phyloP scores from a whole-genome alignment of 106 monocot species.

The Dendrobium catenatum region DNA sequence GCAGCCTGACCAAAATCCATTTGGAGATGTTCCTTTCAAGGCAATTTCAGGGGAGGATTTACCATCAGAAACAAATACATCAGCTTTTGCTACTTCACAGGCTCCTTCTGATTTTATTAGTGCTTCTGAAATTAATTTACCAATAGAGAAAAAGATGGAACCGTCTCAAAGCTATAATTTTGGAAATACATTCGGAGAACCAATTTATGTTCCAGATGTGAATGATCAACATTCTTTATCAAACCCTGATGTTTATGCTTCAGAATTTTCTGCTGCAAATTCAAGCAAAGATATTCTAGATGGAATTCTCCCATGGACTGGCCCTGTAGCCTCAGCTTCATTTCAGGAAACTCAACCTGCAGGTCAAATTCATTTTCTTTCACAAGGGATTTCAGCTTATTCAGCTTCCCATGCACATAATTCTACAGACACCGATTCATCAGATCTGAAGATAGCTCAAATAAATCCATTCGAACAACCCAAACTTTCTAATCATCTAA shows the following conservation, averaged over 20 bases:
- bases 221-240: no score
- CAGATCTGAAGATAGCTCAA: neutral
- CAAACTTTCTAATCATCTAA: neutral
- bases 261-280: slow-evolving; percentile 8
- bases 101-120: neutral
- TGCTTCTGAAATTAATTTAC: slow-evolving; percentile 2
- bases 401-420: neutral
- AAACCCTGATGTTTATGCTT: slow-evolving; percentile 7
- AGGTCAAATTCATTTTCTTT: neutral
- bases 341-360: neutral
- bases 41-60: slow-evolving; percentile 22
- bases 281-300: slow-evolving; percentile 24
- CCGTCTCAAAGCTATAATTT: neutral
- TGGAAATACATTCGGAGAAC: no score
- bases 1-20: slow-evolving; percentile 40
- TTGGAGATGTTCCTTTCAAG: slow-evolving; percentile 45
- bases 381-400: neutral
- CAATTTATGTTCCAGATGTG: no score
- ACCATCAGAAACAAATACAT: slow-evolving; percentile 13
- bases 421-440: neutral
- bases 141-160: slow-evolving; percentile 7
- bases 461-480: neutral
- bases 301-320: slow-evolving; percentile 11
- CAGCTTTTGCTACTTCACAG: neutral
- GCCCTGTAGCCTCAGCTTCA: neutral